These are phyloP conservation scores for Claviceps quebecensis DNA, from an alignment of 2,329 filamentous ascomycete species.

Conservation along the genomic window DNA sequence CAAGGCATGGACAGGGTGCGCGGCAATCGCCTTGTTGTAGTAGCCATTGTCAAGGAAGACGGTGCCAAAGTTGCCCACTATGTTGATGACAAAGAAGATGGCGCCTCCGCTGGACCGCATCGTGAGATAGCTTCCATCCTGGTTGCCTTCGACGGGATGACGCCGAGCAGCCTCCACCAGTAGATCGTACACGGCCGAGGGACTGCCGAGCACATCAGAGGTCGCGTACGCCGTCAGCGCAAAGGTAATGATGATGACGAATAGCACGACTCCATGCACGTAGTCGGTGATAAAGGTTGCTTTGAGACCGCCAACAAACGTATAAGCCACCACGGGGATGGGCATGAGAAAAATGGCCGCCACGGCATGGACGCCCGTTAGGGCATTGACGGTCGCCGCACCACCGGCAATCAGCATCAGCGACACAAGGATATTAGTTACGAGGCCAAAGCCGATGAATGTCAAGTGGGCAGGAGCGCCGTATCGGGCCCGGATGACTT, in stretches of 20 bases:
- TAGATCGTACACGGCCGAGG: conserved; percentile 63
- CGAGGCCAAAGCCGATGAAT: conserved; percentile 69
- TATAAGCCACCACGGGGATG: conserved; percentile 49
- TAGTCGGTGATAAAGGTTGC: conserved; percentile 79
- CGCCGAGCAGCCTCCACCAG: conserved; percentile 51
- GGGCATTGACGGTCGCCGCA: conserved; percentile 36
- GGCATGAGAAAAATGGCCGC: conserved; percentile 44
- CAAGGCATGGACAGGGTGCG: conserved; percentile 69
- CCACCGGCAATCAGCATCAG: conserved; percentile 82
- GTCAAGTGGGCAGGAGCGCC: conserved; percentile 57
- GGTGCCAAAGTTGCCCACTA: conserved; percentile 67
- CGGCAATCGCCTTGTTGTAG: conserved; percentile 89
- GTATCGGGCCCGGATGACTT: conserved; percentile 71
- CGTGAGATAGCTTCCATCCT: conserved; percentile 69
- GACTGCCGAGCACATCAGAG: conserved; percentile 57
- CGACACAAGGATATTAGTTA: conserved; percentile 78
- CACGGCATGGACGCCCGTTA: conserved; percentile 40
- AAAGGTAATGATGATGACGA: conserved; percentile 78
- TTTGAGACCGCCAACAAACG: conserved; percentile 66
- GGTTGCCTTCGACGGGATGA: conserved; percentile 70
- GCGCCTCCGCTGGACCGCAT: conserved; percentile 61
- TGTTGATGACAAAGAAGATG: conserved; percentile 86
- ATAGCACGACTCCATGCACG: conserved; percentile 70
- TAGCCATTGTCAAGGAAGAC: conserved; percentile 82
- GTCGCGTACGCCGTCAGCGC: conserved; percentile 70